A percentile compares a stretch with the other conserved stretches of the same genome.
Evolutionary conservation across 257 asterid species (phyloP).

Genomic region (Striga asiatica): DNA sequence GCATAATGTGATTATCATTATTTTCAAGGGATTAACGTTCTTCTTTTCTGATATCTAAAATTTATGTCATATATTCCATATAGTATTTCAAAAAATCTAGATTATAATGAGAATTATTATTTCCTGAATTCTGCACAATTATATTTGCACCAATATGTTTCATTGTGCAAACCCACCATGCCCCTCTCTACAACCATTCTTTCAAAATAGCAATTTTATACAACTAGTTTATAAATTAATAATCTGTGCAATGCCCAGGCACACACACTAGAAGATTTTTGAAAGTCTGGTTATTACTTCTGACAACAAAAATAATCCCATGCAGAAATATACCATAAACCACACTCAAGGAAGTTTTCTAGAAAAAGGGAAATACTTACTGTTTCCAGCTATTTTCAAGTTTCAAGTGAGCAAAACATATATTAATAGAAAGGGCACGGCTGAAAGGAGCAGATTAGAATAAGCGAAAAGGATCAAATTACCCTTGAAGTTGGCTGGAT

Average conservation of each 20-base stretch:
- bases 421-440: not conserved
- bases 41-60: too few species aligned
- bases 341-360: slow-evolving; percentile 9
- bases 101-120: too few species aligned
- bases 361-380: not conserved
- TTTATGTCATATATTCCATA: too few species aligned
- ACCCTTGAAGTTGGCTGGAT: slow-evolving; percentile 99
- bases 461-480: slow-evolving; percentile 1
- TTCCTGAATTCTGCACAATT: too few species aligned
- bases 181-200: too few species aligned
- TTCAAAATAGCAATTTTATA: too few species aligned
- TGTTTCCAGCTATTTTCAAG: not conserved
- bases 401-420: not conserved
- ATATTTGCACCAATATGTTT: too few species aligned
- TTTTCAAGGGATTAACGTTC: too few species aligned
- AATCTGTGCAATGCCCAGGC: not conserved
- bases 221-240: too few species aligned
- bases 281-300: not conserved
- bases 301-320: not conserved
- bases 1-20: too few species aligned
- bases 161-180: too few species aligned
- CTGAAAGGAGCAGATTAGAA: not conserved
- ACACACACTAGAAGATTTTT: not conserved
- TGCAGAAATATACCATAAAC: slow-evolving; percentile 1
- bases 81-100: too few species aligned